A percentile compares a stretch with the other conserved stretches of the same genome.
These are phyloP conservation scores for Moesziomyces sp. DNA, from an alignment of 1,284 basidiomycete species.

Conservation along the genomic window DNA sequence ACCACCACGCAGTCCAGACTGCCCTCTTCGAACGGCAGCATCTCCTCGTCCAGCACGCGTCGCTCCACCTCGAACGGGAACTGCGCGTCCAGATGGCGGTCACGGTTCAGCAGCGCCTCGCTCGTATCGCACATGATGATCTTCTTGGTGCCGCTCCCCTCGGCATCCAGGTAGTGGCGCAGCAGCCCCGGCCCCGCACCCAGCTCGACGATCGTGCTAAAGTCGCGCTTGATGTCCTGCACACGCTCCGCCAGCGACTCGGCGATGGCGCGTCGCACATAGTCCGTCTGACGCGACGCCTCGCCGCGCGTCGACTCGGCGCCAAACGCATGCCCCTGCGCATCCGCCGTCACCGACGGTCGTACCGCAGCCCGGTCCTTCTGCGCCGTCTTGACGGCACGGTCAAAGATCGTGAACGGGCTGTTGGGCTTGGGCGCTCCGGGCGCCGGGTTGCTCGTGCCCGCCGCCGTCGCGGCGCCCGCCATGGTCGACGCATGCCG, in stretches of 20 bases:
- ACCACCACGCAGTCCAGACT: conserved; percentile 93
- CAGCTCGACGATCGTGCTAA: conserved; percentile 83
- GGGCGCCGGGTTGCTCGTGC: conserved; percentile 46
- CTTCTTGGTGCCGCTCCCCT: conserved; percentile 75
- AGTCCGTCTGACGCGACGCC: conserved; percentile 84
- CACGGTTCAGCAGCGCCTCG: conserved; percentile 52
- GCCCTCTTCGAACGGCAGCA: conserved; percentile 73
- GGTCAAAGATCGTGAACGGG: conserved; percentile 78
- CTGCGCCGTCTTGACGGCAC: conserved; percentile 82
- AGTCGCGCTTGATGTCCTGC: conserved; percentile 90
- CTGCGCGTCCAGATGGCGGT: conserved; percentile 51
- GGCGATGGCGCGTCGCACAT: conserved; percentile 88
- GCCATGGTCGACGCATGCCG: conserved; percentile 51
- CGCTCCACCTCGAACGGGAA: conserved; percentile 61
- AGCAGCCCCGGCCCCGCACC: conserved; percentile 96
- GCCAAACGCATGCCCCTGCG: conserved; percentile 15
- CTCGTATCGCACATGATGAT: conserved; percentile 89
- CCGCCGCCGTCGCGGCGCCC: conserved; percentile 13
- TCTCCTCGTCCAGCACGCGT: conserved; percentile 61
- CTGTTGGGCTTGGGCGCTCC: conserved; percentile 59
- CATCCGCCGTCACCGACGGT: conserved; percentile 70
- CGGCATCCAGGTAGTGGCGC: conserved; percentile 80
- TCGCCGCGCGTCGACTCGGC: conserved; percentile 51
- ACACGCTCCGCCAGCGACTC: conserved; percentile 85
- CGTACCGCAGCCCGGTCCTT: conserved; percentile 78